Conservation (phyloP, 768 basidiomycete genomes). For the Trametes villosa region DNA sequence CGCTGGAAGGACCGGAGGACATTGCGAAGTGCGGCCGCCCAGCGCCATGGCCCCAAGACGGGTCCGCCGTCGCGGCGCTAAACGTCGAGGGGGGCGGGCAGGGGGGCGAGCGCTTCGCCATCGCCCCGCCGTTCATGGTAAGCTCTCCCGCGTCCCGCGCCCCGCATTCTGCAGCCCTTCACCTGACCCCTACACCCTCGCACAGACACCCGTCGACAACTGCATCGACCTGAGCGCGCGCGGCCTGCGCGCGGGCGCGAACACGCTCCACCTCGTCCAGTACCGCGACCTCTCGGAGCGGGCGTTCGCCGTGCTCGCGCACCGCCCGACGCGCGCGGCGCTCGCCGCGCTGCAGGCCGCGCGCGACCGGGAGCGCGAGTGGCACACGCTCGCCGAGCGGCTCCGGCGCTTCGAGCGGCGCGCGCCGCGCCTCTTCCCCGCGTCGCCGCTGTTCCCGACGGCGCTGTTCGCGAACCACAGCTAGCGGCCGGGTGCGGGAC, state of each 20-base stretch:
- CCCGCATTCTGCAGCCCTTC: neutral
- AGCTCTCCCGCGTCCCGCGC: neutral
- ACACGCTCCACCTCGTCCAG: constrained; percentile 22
- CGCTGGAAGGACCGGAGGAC: neutral
- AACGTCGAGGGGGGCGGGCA: neutral
- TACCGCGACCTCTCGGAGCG: constrained; percentile 23
- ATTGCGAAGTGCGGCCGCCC: neutral
- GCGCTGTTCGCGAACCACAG: no score
- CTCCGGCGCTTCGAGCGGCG: constrained; percentile 12
- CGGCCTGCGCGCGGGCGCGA: constrained; percentile 14
- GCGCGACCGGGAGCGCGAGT: constrained; percentile 8
- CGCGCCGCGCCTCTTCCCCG: constrained; percentile 1
- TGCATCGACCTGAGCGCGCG: constrained; percentile 18
- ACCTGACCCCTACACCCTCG: neutral
- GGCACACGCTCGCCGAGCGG: constrained; percentile 7
- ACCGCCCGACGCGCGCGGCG: constrained; percentile 23
- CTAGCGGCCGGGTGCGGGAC: no score
- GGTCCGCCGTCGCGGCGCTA: constrained; percentile 4
- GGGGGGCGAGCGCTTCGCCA: constrained; percentile 3
- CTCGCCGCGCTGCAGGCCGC: constrained; percentile 12
- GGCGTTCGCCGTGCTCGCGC: constrained; percentile 24
- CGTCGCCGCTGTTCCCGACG: no score
- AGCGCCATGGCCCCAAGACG: constrained; percentile 16
- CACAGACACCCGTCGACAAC: constrained; percentile 10
- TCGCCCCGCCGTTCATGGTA: constrained; percentile 25